Base-by-base conservation (phyloP, 2,329 filamentous ascomycete species). In the Colletotrichum sp. region DNA sequence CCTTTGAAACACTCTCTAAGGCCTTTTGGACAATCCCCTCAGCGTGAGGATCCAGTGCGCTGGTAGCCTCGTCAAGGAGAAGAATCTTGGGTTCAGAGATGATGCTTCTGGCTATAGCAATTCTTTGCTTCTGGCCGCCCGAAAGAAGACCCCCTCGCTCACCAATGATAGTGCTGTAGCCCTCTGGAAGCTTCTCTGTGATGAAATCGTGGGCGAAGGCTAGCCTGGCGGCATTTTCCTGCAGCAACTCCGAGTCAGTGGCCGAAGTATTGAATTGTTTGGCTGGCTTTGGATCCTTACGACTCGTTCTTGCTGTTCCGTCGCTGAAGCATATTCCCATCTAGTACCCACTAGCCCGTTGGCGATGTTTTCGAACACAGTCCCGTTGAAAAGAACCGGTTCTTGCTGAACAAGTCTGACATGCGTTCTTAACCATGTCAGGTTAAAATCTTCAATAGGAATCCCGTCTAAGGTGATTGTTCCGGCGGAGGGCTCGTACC, bases 51-150 rank as follows among this genome's bases (percentile, higher is more conserved):
- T 87, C 85, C 28, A 87, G 81, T 10, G 92, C 91, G 63, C 89
- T 91, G 0, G 92, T 94, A 2, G 92, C 92, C 82, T 94, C 92
- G 78, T 94, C 92, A 2, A 94, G 84, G 18, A 94, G 89, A 3
- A 94, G 85, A 28, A 94, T 91, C 2, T 86, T 85, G 0, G 92
- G 92, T 59, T 91, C 84, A 24, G 90, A 89, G 32, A 94, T 86
- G 68, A 94, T 91, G 59, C 90, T 91, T 30, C 92, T 87, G 4
- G 92, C 92, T 73, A 94, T 94, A 1, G 92, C 90, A 15, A 94
- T 86, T 18, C 92, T 88, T 79, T 94, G 92, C 49, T 92, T 88
- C 79, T 94, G 92, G 3, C 92, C 92, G 28, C 92, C 92, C n/a
- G 81, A 81, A 0, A 82, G 71, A 0, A 77, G 71, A 2, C 76